phyloP scores from a whole-genome alignment of 352 stramenopile species.

The Pythium periplocum region DNA sequence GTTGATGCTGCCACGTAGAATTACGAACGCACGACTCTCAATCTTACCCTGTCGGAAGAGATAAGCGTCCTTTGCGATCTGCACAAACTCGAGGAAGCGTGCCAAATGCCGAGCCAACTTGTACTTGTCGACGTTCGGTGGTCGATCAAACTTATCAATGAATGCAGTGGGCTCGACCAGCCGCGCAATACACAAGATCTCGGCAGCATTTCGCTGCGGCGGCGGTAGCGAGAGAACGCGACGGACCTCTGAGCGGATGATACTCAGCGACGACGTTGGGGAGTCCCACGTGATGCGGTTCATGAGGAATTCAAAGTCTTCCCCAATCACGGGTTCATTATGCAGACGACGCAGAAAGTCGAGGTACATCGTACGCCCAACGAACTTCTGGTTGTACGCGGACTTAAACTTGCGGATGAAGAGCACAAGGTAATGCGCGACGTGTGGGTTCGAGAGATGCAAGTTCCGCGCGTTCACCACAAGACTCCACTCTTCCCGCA shows the following conservation, averaged over 20 bases:
- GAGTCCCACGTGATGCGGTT: slow-evolving; percentile 52
- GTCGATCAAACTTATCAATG: slow-evolving; percentile 64
- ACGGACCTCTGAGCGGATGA: slow-evolving; percentile 62
- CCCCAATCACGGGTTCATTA: slow-evolving; percentile 38
- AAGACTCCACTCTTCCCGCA: slow-evolving; percentile 71
- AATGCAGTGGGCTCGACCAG: slow-evolving; percentile 58
- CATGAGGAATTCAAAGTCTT: slow-evolving; percentile 54
- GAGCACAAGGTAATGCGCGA: slow-evolving; percentile 58
- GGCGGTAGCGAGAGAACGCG: slow-evolving; percentile 41
- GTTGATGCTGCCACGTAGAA: slow-evolving; percentile 66
- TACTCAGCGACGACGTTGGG: slow-evolving; percentile 50
- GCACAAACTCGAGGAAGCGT: slow-evolving; percentile 45
- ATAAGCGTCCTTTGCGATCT: slow-evolving; percentile 41
- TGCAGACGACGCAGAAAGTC: slow-evolving; percentile 63
- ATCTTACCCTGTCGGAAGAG: slow-evolving; percentile 71
- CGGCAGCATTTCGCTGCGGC: slow-evolving; percentile 27
- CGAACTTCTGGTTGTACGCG: slow-evolving; percentile 71
- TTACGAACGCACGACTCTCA: slow-evolving; percentile 74
- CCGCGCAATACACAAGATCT: slow-evolving; percentile 49
- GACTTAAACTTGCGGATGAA: slow-evolving; percentile 80
- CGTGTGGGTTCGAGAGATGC: slow-evolving; percentile 58
- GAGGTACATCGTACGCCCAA: slow-evolving; percentile 68
- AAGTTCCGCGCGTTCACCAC: slow-evolving; percentile 52
- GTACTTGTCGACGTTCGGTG: slow-evolving; percentile 35
- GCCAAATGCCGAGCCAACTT: slow-evolving; percentile 47